Evolutionary conservation across 1,139 yeast genomes (phyloP).

Genomic region (Debaryomyces subglobosus): DNA sequence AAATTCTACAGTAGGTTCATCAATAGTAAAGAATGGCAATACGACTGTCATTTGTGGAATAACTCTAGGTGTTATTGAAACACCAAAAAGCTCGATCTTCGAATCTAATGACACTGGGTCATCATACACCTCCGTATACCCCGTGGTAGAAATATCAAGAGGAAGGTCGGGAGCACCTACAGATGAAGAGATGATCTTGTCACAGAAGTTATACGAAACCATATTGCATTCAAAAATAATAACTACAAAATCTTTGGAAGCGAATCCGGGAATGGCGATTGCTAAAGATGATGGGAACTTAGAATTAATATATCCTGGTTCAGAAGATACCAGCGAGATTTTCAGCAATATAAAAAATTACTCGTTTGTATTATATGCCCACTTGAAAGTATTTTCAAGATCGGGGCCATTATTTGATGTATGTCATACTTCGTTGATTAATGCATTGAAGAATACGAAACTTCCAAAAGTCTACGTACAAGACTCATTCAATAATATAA

Average conservation of each 20-base stretch:
- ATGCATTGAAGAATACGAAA: slow-evolving; percentile 61
- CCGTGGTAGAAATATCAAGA: slow-evolving; percentile 78
- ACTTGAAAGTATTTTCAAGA: slow-evolving; percentile 76
- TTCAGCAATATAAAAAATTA: slow-evolving; percentile 35
- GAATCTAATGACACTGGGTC: slow-evolving; percentile 28
- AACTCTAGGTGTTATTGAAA: slow-evolving; percentile 69
- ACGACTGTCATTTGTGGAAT: slow-evolving; percentile 77
- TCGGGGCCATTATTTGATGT: slow-evolving; percentile 82
- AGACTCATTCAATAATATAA: slow-evolving; percentile 54
- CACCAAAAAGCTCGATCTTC: slow-evolving; percentile 32
- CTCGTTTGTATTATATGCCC: slow-evolving; percentile 70
- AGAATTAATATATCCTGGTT: slow-evolving; percentile 44
- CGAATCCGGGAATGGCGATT: slow-evolving; percentile 56
- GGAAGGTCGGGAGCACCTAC: slow-evolving; percentile 85
- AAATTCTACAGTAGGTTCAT: slow-evolving; percentile 64
- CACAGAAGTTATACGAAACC: slow-evolving; percentile 68
- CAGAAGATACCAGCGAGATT: slow-evolving; percentile 1
- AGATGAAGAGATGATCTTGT: slow-evolving; percentile 83
- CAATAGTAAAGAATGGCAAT: slow-evolving; percentile 72
- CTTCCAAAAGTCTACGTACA: slow-evolving; percentile 71
- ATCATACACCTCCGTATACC: slow-evolving; percentile 57
- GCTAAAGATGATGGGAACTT: slow-evolving; percentile 39
- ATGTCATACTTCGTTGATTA: slow-evolving; percentile 69
- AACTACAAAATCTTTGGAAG: slow-evolving; percentile 45
- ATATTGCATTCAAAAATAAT: slow-evolving; percentile 58